Percentiles rank a stretch among this genome's conserved stretches.
These are phyloP conservation scores for Pleomassaria siparia DNA, from an alignment of 2,329 filamentous ascomycete genomes.

Conservation along the genomic window DNA sequence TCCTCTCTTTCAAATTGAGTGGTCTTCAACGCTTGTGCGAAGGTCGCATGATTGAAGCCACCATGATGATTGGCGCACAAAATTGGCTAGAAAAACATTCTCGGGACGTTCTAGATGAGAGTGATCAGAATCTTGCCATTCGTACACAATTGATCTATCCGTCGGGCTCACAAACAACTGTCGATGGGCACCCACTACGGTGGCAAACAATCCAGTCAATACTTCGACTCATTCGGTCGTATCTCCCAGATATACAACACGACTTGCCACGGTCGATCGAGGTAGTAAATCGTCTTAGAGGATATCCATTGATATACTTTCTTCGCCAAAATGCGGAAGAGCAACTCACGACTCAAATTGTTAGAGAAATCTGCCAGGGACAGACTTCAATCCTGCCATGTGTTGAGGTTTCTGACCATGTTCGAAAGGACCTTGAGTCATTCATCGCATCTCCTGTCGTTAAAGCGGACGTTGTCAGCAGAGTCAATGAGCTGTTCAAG, in stretches of 20 bases:
- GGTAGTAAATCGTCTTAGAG: conserved; percentile 41
- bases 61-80: conserved; percentile 55
- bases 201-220: conserved; percentile 44
- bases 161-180: conserved; percentile 42
- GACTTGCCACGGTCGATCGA: conserved; percentile 53
- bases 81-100: conserved; percentile 51
- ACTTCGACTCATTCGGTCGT: conserved; percentile 30
- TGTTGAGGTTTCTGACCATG: conserved; percentile 25
- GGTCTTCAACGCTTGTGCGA: conserved; percentile 60
- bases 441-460: conserved; percentile 38
- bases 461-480: conserved; percentile 10
- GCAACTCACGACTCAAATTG: conserved; percentile 27
- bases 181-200: conserved; percentile 45
- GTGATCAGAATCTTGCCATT: conserved; percentile 47
- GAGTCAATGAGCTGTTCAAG: conserved; percentile 31
- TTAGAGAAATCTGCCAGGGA: conserved; percentile 35
- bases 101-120: conserved; percentile 68
- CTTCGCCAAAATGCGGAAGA: conserved; percentile 46
- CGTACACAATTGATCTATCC: conserved; percentile 49
- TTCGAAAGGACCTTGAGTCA: conserved; percentile 24
- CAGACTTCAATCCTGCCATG: conserved; percentile 29
- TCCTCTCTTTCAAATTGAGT: conserved; percentile 66
- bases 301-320: conserved; percentile 61
- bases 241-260: conserved; percentile 38
- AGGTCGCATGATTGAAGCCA: conserved; percentile 44